Base-by-base conservation (phyloP, 2,329 filamentous ascomycete species). In the Claviceps sp. region DNA sequence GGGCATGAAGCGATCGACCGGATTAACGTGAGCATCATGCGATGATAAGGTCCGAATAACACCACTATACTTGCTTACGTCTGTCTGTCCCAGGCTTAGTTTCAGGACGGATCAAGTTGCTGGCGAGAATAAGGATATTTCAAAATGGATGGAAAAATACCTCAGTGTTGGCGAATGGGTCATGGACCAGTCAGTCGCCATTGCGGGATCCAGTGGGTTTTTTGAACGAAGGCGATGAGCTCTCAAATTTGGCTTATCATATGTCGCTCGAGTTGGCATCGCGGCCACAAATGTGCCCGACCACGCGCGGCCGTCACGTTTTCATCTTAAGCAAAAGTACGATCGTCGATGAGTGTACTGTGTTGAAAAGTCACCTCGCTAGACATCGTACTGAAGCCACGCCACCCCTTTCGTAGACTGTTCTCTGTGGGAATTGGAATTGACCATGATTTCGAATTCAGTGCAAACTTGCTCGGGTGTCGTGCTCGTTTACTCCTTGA, bases 1-100 rank as follows among this genome's bases (percentile, higher is more conserved):
- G 41, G 93, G 93, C 63, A 90, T 98, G 76, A 94, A 95, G 74
- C 88, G 93, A 61, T 96, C 91, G 58, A 97, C 93, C 56, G 93
- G 93, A 64, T 78, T 98, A 72, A 96, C 90, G 93, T 98, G 86
- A 80, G 87, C 85, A 60, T 34, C 18, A 22, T 30, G 24, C 34
- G 34, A 38, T 42, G 13, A 16, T n/a, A 20, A n/a, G 18, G 30
- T 4, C 26, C 41, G n/a, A 22, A 24, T 37, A 8, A 30, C 18
- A 51, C 13, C 16, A 24, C 22, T 49, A 5, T 48, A 38, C 48
- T 22, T 44, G 40, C 62, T 65, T 58, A 66, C 59, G 51, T 38
- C 37, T 49, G 42, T 42, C 55, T 71, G 52, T 64, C 65, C 65
- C 66, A 83, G 77, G 66, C 77, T 79, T 70, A 96, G 93, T 77